Conservation (phyloP, 352 stramenopile genomes). For the Globisporangium okanoganense region DNA sequence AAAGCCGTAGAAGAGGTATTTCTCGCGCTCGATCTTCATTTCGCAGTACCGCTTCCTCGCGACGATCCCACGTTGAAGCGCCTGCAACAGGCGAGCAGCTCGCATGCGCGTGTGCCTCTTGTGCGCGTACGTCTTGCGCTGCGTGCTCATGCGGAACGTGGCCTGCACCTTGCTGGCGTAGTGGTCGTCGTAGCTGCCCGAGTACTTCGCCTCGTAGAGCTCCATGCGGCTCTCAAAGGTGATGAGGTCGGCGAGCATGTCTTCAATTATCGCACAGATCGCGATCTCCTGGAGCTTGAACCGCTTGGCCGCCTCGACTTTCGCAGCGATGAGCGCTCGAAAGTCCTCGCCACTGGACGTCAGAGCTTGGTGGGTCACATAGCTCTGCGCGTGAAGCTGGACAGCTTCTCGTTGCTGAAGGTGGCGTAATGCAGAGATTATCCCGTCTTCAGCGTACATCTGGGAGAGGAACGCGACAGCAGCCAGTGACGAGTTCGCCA, state of each 20-base stretch:
- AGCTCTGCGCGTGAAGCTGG: conserved; percentile 32
- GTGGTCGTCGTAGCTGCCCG: conserved; percentile 53
- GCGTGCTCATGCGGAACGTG: conserved; percentile 61
- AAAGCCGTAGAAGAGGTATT: conserved; percentile 64
- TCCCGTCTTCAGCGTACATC: conserved; percentile 36
- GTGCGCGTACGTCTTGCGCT: conserved; percentile 47
- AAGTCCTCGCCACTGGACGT: conserved; percentile 17
- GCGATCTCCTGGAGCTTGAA: conserved; percentile 51
- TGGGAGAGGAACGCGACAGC: conserved; percentile 43
- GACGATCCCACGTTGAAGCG: conserved; percentile 60
- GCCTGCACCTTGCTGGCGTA: conserved; percentile 74
- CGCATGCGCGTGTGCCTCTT: conserved; percentile 41
- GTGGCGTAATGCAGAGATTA: conserved; percentile 29
- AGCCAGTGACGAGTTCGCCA: conserved; percentile 23
- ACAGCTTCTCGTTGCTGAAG: conserved; percentile 50
- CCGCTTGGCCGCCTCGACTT: conserved; percentile 32
- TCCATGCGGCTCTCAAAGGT: conserved; percentile 49
- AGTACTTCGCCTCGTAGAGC: conserved; percentile 51
- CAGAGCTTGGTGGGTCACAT: conserved; percentile 18
- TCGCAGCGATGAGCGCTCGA: conserved; percentile 20
- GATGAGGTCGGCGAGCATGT: conserved; percentile 57
- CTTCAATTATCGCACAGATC: conserved; percentile 45
- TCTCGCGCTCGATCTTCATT: conserved; percentile 55
- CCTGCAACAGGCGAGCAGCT: conserved; percentile 60
- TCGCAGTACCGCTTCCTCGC: conserved; percentile 46